A percentile compares a stretch with the other conserved stretches of the same genome.
Conservation (phyloP, 2,329 filamentous ascomycete species). For the Macrophomina tecta region DNA sequence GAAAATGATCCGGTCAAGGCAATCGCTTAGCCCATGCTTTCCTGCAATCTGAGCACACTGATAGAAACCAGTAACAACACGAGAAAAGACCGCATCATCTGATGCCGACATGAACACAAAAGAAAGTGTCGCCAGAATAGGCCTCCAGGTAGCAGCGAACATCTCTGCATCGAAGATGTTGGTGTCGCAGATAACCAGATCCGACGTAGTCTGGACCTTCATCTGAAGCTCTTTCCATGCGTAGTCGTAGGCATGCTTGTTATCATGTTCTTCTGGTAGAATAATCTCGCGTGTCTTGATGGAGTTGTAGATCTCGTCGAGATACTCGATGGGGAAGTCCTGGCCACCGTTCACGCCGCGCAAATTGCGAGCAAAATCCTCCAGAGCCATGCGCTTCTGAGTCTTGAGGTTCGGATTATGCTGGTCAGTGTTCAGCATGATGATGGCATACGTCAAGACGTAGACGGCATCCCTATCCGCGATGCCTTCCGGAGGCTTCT, state of each 20-base stretch:
- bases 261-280: conserved; percentile 94
- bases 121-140: conserved; percentile 90
- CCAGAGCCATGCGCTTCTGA: conserved; percentile 80
- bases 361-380: conserved; percentile 87
- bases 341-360: conserved; percentile 85
- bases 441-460: conserved; percentile 92
- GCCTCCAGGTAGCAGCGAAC: conserved; percentile 95
- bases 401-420: conserved; percentile 89
- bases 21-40: conserved; percentile 81
- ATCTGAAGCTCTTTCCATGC: conserved; percentile 93
- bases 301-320: conserved; percentile 85
- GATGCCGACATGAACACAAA: conserved; percentile 99
- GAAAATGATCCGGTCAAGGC: conserved; percentile 90
- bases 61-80: conserved; percentile 92
- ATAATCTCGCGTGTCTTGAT: conserved; percentile 96
- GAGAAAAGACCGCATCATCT: conserved; percentile 92
- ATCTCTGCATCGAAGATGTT: conserved; percentile 97
- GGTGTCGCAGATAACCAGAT: conserved; percentile 80
- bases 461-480: conserved; percentile 87
- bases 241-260: conserved; percentile 94
- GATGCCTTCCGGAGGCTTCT: conserved; percentile 73
- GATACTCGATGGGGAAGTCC: conserved; percentile 82
- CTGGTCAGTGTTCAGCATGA: conserved; percentile 96
- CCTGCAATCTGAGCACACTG: conserved; percentile 94
- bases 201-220: conserved; percentile 78